A percentile compares a stretch with the other conserved stretches of the same genome.
These are phyloP conservation scores for Dothistroma septosporum DNA, from an alignment of 2,329 filamentous ascomycete species.

Conservation along the genomic window DNA sequence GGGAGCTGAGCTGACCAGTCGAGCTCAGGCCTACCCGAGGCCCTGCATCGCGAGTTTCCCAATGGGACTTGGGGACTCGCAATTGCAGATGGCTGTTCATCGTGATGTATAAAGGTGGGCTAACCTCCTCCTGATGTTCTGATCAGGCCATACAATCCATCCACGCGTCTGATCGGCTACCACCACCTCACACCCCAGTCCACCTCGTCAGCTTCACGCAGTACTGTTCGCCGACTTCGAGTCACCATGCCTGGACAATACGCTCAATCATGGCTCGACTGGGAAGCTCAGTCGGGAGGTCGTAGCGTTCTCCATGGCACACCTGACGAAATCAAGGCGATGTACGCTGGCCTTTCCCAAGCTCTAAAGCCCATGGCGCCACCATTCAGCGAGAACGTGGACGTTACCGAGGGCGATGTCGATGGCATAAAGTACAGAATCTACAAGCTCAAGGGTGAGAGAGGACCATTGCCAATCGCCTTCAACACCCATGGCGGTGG, in stretches of 20 bases:
- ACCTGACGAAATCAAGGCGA: slow-evolving; percentile 22
- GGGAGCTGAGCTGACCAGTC: background rate
- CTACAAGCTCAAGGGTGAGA: slow-evolving; percentile 22
- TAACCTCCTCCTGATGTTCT: slow-evolving; percentile 10
- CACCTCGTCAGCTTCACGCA: background rate
- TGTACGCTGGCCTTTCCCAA: slow-evolving; percentile 17
- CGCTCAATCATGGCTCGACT: slow-evolving; percentile 23
- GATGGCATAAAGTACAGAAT: slow-evolving; percentile 23
- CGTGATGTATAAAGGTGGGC: slow-evolving; percentile 1
- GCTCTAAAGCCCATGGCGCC: slow-evolving; percentile 20
- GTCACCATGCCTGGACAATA: slow-evolving; percentile 17
- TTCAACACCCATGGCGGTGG: slow-evolving; percentile 27
- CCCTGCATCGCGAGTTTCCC: background rate
- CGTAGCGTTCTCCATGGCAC: slow-evolving; percentile 22
- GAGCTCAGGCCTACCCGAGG: background rate
- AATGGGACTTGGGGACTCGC: slow-evolving; percentile 33
- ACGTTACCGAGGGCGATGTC: slow-evolving; percentile 22
- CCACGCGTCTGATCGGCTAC: background rate
- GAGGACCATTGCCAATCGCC: slow-evolving; percentile 18
- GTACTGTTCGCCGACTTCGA: background rate
- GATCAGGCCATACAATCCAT: background rate
- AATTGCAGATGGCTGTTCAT: slow-evolving; percentile 43
- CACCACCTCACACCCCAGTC: too few relatives aligned
- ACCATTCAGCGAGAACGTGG: slow-evolving; percentile 20
- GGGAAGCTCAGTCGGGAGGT: slow-evolving; percentile 22